Evolutionary conservation across 805 yeast species (phyloP), one percentile per base, ranked within the genome.

Genomic region (Nakazawaea ernobii): DNA sequence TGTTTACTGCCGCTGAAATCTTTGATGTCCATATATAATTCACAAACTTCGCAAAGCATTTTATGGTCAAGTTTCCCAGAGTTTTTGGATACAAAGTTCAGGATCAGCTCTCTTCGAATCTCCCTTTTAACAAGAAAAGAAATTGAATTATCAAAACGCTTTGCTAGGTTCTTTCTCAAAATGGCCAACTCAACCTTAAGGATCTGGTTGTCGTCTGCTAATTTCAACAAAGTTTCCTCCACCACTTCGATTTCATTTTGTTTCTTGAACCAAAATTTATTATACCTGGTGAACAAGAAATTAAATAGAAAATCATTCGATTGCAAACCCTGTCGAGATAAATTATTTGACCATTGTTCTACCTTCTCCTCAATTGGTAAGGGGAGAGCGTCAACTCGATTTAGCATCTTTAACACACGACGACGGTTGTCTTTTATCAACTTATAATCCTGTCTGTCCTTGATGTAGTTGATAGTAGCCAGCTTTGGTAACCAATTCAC

Each of bases 361-460:
- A 46, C 20, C 27, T 38, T 46, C 8, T 46, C 49, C 9, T 29
- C 13, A 8, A 42, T 9, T 15, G 46, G n/a, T 5, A 42, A 3
- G 4, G 26, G 35, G 3, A 26, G 28, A 9, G 10, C 10, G 20
- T 42, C 39, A 5, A 46, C 32, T 10, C 32, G 20, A 2, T 30
- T 6, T 32, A 46, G 4, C 6, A n/a, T 35, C 13, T 30, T 14
- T 28, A 41, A 26, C 17, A 42, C 40, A 8, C 20, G 32, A 8
- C 6, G 7, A n/a, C 24, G 26, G 8, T 15, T 42, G 9, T 14
- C 7, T 15, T 42, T 42, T 24, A 36, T 37, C 15, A 46, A 27
- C 15, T 37, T 42, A 35, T 36, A 37, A 9, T 41, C 38, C 6
- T 46, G 24, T n/a, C 26, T 36, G 8, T 20, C 9, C 10, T 35